These are phyloP conservation scores for Orychophragmus violaceus DNA, from an alignment of 345 rosid genomes.

Conservation along the genomic window DNA sequence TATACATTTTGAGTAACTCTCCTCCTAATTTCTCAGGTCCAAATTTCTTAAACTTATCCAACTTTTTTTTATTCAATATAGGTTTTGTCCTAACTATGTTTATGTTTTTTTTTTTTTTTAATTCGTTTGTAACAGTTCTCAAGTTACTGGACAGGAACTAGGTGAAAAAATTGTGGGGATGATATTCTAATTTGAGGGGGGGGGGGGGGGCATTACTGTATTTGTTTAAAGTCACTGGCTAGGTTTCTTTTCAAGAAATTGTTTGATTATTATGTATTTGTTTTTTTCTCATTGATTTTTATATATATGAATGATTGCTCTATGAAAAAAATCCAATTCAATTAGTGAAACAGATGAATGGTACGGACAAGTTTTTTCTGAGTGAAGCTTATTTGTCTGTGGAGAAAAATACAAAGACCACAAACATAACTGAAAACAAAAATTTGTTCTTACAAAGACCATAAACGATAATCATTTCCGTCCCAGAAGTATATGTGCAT, in stretches of 20 bases:
- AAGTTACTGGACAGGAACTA: slow-evolving; percentile 35
- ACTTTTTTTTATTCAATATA: not conserved
- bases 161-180: not conserved
- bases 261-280: slow-evolving; percentile 5
- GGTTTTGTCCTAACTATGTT: not conserved
- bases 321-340: not conserved
- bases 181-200: not conserved
- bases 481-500: too few species aligned
- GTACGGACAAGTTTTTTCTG: not conserved
- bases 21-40: slow-evolving; percentile 35
- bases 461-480: too few species aligned
- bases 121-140: slow-evolving; percentile 26
- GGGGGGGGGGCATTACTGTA: not conserved
- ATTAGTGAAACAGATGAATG: slow-evolving; percentile 1
- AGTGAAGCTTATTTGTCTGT: not conserved
- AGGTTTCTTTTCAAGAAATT: not conserved
- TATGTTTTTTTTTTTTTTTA: not conserved
- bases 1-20: slow-evolving; percentile 31
- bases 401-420: not conserved
- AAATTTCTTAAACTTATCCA: not conserved
- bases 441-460: slow-evolving; percentile 36
- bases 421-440: not conserved
- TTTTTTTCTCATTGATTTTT: not conserved
- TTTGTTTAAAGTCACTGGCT: not conserved
- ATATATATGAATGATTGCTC: slow-evolving; percentile 6